Evolutionary conservation across 176 grass and related monocot species (phyloP), one percentile per base, ranked within the genome.

Genomic region (Urochloa ruziziensis): DNA sequence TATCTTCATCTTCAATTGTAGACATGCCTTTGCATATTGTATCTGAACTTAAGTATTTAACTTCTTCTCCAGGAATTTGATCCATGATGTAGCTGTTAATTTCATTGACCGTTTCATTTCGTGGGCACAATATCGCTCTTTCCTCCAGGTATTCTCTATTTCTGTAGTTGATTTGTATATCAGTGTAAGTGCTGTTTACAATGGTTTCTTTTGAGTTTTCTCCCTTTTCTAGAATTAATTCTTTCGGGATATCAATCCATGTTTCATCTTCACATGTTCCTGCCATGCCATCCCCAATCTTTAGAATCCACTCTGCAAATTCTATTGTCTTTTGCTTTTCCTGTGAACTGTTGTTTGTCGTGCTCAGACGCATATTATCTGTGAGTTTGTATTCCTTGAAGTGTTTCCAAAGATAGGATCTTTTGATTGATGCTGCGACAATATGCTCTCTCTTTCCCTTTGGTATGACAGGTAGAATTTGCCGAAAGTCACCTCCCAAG

Each of bases 321-420:
- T 70, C 67, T 1, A 18, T 1, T 12, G 33, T 57, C 27, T n/a
- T 44, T 11, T 21, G 4, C 15, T 70, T 16, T 25, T 72, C 80
- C n/a, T 71, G n/a, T n/a, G n/a, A n/a, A n/a, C 35, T 9, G 0
- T 17, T 44, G 24, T 29, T 17, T 40, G 64, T 21, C 56, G 47
- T 47, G 70, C 4, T 57, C 2, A 82, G 6, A 3, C 25, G 52
- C 67, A 82, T 82, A 59, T 82, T 82, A 71, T 71, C 5, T 2
- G 17, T 72, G 8, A 70, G 67, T 8, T 28, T 28, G 1, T n/a
- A 60, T 52, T 71, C 80, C 39, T 43, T 27, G 7, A 70, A 82
- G 51, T 82, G 24, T 18, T 58, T 70, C 66, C 80, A 82, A 24
- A 61, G 27, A 53, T 82, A 70, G 17, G 65, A 82, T 18, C n/a